phyloP scores from a whole-genome alignment of 441 rosid species.

The Adansonia rubrostipa region DNA sequence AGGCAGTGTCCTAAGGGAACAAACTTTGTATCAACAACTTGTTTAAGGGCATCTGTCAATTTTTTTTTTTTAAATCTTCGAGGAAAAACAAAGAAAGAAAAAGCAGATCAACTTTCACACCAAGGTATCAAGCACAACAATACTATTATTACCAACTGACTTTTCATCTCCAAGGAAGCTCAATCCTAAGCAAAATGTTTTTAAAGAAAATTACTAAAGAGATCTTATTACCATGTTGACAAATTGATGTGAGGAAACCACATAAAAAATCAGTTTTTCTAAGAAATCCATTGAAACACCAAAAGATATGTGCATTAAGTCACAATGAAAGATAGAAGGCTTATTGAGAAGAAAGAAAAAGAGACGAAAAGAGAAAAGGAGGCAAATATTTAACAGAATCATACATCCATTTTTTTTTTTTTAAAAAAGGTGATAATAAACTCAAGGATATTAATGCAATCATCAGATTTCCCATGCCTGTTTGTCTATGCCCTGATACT shows the following conservation, averaged over 20 bases:
- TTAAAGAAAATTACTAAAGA: not conserved
- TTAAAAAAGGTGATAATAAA: not conserved
- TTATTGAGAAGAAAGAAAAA: not conserved
- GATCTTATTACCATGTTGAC: not conserved
- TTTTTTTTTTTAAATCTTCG: no score
- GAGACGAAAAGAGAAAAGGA: not conserved
- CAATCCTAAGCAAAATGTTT: not conserved
- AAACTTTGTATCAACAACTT: not conserved
- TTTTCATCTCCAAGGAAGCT: not conserved
- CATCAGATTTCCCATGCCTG: not conserved
- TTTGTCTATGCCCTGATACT: constrained; percentile 1
- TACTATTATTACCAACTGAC: not conserved
- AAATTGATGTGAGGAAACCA: not conserved
- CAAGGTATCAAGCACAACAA: not conserved
- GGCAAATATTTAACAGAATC: not conserved
- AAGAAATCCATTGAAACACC: not conserved
- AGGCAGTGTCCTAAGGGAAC: not conserved
- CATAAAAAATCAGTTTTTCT: not conserved
- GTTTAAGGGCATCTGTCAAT: not conserved
- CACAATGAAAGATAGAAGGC: not conserved
- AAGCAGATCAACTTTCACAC: not conserved
- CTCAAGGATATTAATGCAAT: not conserved
- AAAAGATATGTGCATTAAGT: not conserved
- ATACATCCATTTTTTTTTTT: not conserved
- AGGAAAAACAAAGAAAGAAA: not conserved